Conservation (phyloP, 306 rosid species). For the Lithocarpus polystachyus region DNA sequence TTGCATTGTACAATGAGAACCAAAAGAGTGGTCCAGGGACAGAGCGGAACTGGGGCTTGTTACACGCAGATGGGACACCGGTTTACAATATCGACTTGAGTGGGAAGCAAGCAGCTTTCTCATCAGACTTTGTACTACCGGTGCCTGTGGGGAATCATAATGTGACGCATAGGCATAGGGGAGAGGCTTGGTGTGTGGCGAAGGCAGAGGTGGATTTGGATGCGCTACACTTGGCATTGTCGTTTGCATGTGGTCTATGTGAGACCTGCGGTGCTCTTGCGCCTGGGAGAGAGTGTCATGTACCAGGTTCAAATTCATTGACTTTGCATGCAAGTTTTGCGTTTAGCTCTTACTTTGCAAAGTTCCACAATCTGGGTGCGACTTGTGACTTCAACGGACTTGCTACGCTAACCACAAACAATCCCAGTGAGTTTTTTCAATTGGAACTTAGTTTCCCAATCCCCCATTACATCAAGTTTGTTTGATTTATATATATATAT, state of each 20-base stretch:
- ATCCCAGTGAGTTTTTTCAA: constrained; percentile 44
- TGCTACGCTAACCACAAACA: constrained; percentile 32
- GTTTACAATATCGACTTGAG: constrained; percentile 62
- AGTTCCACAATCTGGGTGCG: constrained; percentile 38
- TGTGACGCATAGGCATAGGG: constrained; percentile 3
- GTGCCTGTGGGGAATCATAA: too few relatives aligned
- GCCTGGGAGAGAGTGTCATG: constrained; percentile 44
- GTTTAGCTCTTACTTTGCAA: constrained; percentile 50
- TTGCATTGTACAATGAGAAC: constrained; percentile 68
- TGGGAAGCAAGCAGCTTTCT: constrained; percentile 18
- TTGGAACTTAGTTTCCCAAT: background rate
- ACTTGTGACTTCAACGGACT: constrained; percentile 54
- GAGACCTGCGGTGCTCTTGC: constrained; percentile 41
- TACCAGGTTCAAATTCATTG: constrained; percentile 34
- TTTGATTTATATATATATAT: too few relatives aligned
- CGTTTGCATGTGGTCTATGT: constrained; percentile 18
- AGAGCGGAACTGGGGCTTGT: constrained; percentile 82
- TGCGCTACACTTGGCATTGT: constrained; percentile 29
- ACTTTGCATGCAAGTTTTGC: constrained; percentile 47
- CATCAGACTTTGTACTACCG: too few relatives aligned
- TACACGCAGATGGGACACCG: constrained; percentile 49
- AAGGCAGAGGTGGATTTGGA: constrained; percentile 21
- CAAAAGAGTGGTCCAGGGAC: constrained; percentile 56
- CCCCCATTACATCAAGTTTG: too few relatives aligned
- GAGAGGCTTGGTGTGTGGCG: constrained; percentile 49